Percentiles rank a stretch among this genome's conserved stretches.
Evolutionary conservation across 768 basidiomycete genomes (phyloP).

Genomic region (Fomitopsis serialis): DNA sequence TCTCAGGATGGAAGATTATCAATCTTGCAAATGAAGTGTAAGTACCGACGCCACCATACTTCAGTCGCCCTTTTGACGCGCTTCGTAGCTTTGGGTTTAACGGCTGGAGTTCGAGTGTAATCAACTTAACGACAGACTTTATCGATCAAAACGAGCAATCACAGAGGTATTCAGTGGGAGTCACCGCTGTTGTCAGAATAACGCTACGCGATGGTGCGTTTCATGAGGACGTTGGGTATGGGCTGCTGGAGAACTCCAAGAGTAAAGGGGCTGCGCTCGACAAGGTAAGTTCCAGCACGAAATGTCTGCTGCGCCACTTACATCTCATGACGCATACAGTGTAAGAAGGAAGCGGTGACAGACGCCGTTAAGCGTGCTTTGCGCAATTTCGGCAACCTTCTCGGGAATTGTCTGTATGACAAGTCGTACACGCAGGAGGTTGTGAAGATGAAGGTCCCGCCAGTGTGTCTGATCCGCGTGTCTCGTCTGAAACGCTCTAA

Average conservation of each 20-base stretch:
- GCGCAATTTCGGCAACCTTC: conserved; percentile 87
- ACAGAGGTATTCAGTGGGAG: conserved; percentile 61
- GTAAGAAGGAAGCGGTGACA: conserved; percentile 97
- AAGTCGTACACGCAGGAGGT: conserved; percentile 83
- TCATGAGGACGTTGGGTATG: conserved; percentile 95
- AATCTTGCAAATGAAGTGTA: conserved; percentile 92
- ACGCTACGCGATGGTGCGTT: conserved; percentile 82
- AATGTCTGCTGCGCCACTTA: neutral
- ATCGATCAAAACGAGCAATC: conserved; percentile 71
- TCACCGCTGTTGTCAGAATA: conserved; percentile 82
- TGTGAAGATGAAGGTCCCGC: conserved; percentile 78
- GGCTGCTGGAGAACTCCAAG: conserved; percentile 77
- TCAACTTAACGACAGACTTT: conserved; percentile 73
- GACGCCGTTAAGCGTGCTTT: conserved; percentile 91
- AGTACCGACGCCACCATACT: neutral
- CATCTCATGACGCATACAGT: conserved; percentile 42
- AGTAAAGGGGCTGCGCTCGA: conserved; percentile 84
- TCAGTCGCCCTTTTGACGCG: neutral
- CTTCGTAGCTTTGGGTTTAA: conserved; percentile 79
- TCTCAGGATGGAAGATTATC: conserved; percentile 86
- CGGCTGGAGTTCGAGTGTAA: conserved; percentile 84
- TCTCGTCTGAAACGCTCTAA: neutral
- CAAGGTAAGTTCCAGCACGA: conserved; percentile 50
- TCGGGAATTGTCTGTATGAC: conserved; percentile 98
- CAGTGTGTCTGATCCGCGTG: conserved; percentile 45